Base-by-base conservation (phyloP, 2,329 filamentous ascomycete species). In the Calonectria ilicicola region DNA sequence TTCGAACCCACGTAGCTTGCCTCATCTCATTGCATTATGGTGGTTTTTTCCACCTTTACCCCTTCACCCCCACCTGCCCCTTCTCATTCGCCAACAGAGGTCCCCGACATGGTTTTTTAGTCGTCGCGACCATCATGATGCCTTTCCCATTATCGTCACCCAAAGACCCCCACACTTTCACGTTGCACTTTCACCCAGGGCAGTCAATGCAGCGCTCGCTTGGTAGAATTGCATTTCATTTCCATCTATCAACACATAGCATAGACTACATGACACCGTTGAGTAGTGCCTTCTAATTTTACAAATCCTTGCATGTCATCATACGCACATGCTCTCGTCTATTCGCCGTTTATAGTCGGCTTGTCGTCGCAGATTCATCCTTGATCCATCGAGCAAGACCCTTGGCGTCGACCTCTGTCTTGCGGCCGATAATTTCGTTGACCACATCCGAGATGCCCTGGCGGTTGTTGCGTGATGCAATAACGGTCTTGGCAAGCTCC, bases 401-500 rank as follows among this genome's bases (percentile, higher is more conserved):
- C 42, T 87, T 78, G 14, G 81, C 81, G 40, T 86, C 84, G n/a
- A 82, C 81, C 35, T 76, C 83, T 12, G 91, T 93, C 82, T 91
- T 94, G 80, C 94, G 89, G 29, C 82, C 80, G 75, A 95, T 77
- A 32, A 96, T 91, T 81, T 96, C 94, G 64, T 87, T 80, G 5
- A 95, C 91, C 70, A 96, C 91, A 80, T 91, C 88, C 76, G 86
- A 86, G 49, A 95, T 90, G 53, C 94, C 94, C 78, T 94, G 91
- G 83, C 94, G 93, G 68, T 90, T 87, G 26, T 88, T 87, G 80
- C 88, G 90, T 77, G 83, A 87, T 58, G 87, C 85, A 44, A 94
- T 83, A 49, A 97, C 90, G 76, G 91, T 87, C 23, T 89, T 86
- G 40, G 93, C 84, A 72, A 96, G 89, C 82, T 94, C 87, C 73